Base-by-base conservation (phyloP, 2,329 filamentous ascomycete species). In the Penicillium olsonii region DNA sequence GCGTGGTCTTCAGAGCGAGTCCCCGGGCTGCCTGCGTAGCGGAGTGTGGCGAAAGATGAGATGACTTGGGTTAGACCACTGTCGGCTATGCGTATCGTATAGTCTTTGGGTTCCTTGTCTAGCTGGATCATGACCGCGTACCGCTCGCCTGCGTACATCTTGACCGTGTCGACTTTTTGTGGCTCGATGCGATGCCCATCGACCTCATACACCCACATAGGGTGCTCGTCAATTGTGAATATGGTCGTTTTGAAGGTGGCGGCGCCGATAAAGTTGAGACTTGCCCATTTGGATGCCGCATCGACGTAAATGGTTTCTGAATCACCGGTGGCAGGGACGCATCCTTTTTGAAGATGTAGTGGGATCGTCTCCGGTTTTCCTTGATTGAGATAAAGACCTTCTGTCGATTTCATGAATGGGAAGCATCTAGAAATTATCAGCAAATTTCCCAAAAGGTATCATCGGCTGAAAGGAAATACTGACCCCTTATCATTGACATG, bases 61-160 rank as follows among this genome's bases (percentile, higher is more conserved):
- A 31, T 68, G 42, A 84, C 74, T 61, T 86, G 84, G 11, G 77
- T 75, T 14, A 31, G n/a, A 15, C 70, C 72, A 2, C 67, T 64
- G 14, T 78, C 75, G 12, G 76, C 75, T 20, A 80, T 67, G 2
- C 83, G 80, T 19, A 84, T 77, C 10, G 75, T 75, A 62, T 80
- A 84, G 48, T 77, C 68, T 0, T 77, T 78, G 1, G 73, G 59
- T 2, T 59, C 62, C 37, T 75, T 73, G 41, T 75, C 65, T 7
- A 81, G 65, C 55, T 68, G 63, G n/a, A 75, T 59, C 10, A 75
- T 46, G 26, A 71, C 62, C 0, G 71, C 71, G 40, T 69, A 65
- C 14, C 71, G 64, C 18, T 64, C 61, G 2, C 71, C 71, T 26
- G 61, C 62, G 29, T 48, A 42, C 37, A 70, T 40, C 26, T 47